Conservation (phyloP, 164 flowering plant genomes). For the Magnolia officinalis region DNA sequence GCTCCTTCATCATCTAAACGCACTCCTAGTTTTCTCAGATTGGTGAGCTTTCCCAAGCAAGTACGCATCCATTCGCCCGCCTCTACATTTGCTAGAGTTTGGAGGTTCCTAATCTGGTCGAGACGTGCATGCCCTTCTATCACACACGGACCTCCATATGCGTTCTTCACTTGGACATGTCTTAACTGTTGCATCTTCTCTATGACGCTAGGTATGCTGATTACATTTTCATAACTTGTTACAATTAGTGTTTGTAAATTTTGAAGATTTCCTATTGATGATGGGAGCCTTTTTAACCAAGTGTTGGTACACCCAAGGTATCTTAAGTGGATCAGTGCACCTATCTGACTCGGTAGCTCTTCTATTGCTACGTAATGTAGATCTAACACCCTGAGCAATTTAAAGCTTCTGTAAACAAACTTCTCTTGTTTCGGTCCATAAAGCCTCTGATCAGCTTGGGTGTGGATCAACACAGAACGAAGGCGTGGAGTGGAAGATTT, state of each 20-base stretch:
- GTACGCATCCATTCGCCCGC: background rate
- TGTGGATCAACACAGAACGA: background rate
- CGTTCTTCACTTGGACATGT: background rate
- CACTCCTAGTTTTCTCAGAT: constrained; percentile 9
- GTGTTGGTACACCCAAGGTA: background rate
- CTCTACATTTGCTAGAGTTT: background rate
- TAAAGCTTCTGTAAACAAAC: background rate
- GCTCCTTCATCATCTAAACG: background rate
- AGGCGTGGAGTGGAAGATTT: background rate
- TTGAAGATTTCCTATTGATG: background rate
- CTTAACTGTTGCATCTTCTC: background rate
- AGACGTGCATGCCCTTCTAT: background rate
- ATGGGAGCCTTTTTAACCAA: background rate
- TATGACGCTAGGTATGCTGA: background rate
- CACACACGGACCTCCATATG: background rate
- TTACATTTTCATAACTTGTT: background rate
- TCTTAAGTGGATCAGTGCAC: background rate
- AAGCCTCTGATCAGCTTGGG: background rate
- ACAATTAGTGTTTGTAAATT: background rate
- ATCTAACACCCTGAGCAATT: background rate
- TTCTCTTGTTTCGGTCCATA: background rate
- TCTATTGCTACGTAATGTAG: background rate
- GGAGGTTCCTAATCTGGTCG: background rate
- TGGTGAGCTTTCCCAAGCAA: background rate
- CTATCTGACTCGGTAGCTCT: background rate